phyloP scores from a whole-genome alignment of 257 asterid species.

The Lithospermum erythrorhizon region DNA sequence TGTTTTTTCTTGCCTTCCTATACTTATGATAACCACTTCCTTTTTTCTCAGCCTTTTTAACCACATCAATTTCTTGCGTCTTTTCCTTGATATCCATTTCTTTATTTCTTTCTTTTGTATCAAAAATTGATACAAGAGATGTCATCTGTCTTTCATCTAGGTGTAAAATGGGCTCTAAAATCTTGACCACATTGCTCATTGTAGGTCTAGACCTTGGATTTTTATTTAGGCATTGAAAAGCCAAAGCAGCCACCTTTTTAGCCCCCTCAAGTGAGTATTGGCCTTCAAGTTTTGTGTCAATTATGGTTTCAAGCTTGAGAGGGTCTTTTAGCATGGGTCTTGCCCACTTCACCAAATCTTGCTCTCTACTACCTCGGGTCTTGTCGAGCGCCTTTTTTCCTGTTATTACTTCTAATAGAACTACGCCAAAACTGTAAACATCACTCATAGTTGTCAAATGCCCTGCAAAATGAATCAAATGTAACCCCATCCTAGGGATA shows the following conservation, averaged over 20 bases:
- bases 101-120: conserved; percentile 16
- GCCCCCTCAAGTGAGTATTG: conserved; percentile 62
- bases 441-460: conserved; percentile 67
- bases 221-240: conserved; percentile 50
- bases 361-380: conserved; percentile 40
- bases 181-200: conserved; percentile 50
- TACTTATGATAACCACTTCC: conserved; percentile 6
- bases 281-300: conserved; percentile 73
- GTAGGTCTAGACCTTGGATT: conserved; percentile 50
- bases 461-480: conserved; percentile 26
- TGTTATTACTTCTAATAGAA: conserved; percentile 53
- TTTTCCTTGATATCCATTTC: conserved; percentile 7
- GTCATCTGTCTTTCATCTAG: conserved; percentile 37
- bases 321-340: conserved; percentile 56
- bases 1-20: conserved; percentile 37
- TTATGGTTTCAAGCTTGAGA: conserved; percentile 41
- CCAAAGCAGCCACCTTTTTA: conserved; percentile 56
- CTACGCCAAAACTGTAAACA: conserved; percentile 72
- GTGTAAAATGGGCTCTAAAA: conserved; percentile 34
- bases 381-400: conserved; percentile 52
- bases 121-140: conserved; percentile 45
- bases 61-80: conserved; percentile 5
- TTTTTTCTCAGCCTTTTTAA: conserved; percentile 7
- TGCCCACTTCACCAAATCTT: conserved; percentile 68
- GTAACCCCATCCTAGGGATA: too few relatives aligned